phyloP scores from a whole-genome alignment of 129 eudicot genomes.

The Smallanthus sonchifolius region DNA sequence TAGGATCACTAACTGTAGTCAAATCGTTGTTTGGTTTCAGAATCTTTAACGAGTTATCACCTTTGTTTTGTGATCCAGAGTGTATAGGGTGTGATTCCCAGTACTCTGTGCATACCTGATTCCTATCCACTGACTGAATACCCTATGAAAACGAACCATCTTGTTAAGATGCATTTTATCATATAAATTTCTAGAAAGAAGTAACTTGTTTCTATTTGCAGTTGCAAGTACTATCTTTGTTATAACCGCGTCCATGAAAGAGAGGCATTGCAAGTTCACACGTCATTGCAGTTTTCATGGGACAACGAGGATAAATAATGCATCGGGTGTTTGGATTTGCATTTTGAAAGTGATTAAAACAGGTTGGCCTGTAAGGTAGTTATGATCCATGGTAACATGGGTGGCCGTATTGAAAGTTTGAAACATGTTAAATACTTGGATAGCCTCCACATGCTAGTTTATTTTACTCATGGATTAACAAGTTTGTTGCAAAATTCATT shows the following conservation, averaged over 20 bases:
- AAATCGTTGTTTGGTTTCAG: slow-evolving; percentile 14
- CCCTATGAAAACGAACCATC: slow-evolving; percentile 34
- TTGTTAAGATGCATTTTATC: slow-evolving; percentile 1
- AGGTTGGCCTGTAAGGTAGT: no score
- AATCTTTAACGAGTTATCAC: slow-evolving; percentile 2
- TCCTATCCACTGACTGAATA: slow-evolving; percentile 59
- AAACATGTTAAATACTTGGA: no score
- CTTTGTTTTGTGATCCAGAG: slow-evolving; percentile 31
- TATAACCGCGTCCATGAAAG: neutral
- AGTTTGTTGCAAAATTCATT: no score
- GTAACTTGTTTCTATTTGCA: no score
- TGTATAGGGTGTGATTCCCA: slow-evolving; percentile 74
- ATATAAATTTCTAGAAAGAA: no score
- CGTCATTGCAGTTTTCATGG: neutral
- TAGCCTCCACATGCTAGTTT: no score
- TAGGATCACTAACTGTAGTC: slow-evolving; percentile 33
- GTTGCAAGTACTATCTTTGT: no score
- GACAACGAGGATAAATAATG: neutral
- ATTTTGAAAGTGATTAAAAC: neutral
- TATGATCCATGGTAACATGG: no score
- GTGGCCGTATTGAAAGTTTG: no score
- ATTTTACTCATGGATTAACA: no score
- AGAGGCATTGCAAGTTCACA: neutral
- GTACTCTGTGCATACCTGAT: slow-evolving; percentile 52
- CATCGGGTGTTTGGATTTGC: neutral